Percentiles rank a stretch among this genome's conserved stretches.
These are phyloP conservation scores for Colletotrichum noveboracense DNA, from an alignment of 2,329 filamentous ascomycete species.

Conservation along the genomic window DNA sequence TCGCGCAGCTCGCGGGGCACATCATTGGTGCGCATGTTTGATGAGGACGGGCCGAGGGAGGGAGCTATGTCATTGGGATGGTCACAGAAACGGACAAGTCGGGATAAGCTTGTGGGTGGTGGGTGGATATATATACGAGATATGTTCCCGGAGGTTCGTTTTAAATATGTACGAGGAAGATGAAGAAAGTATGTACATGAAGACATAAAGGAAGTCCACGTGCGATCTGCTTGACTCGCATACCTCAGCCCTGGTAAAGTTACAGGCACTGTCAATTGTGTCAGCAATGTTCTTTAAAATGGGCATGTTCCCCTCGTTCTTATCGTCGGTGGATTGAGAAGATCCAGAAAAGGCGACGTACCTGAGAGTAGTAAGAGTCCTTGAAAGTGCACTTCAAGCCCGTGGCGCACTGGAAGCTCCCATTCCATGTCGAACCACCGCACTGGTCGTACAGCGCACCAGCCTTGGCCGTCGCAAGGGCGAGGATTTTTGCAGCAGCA, in stretches of 20 bases:
- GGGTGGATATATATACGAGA: not conserved
- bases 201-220: not conserved
- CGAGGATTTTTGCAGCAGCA: conserved; percentile 43
- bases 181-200: not conserved
- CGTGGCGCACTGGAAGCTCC: conserved; percentile 25
- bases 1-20: not conserved
- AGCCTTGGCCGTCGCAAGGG: conserved; percentile 7
- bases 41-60: not conserved
- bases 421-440: conserved; percentile 26
- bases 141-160: not conserved
- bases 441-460: conserved; percentile 23
- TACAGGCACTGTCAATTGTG: not conserved
- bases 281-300: not conserved
- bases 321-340: rapidly evolving
- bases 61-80: not conserved
- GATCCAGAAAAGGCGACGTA: not conserved
- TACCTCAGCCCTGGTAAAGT: not conserved
- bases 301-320: not conserved
- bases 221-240: not conserved
- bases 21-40: conserved; percentile 15
- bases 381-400: conserved; percentile 21
- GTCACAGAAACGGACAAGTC: not conserved
- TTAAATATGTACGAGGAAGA: not conserved
- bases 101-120: not conserved
- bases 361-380: conserved; percentile 25